Evolutionary conservation across 2,329 filamentous ascomycete species (phyloP).

Genomic region (Myotisia sp.): DNA sequence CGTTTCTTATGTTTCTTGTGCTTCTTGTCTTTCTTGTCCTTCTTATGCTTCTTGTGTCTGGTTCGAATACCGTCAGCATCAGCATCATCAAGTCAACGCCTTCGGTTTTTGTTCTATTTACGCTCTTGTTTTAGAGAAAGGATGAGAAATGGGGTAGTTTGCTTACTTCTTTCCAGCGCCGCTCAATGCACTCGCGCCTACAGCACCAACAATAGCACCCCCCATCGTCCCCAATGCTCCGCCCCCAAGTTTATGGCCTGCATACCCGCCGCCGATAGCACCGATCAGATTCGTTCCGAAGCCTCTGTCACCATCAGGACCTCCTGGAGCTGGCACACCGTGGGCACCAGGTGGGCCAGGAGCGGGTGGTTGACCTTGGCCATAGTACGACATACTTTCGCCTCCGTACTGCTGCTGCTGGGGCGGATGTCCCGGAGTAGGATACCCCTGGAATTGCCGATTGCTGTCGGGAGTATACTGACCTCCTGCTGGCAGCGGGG

Average conservation of each 20-base stretch:
- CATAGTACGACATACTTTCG: slow-evolving; percentile 22
- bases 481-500: slow-evolving; percentile 10
- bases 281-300: slow-evolving; percentile 26
- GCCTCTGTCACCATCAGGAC: slow-evolving; percentile 21
- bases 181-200: slow-evolving; percentile 19
- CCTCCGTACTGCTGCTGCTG: slow-evolving; percentile 17
- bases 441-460: slow-evolving; percentile 11
- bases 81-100: too few species aligned
- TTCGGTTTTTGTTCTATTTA: too few species aligned
- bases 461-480: slow-evolving; percentile 7
- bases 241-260: slow-evolving; percentile 24
- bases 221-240: slow-evolving; percentile 21
- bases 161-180: slow-evolving; percentile 18
- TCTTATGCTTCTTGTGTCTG: slow-evolving; percentile 17
- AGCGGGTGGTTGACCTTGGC: slow-evolving; percentile 6
- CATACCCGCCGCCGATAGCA: slow-evolving; percentile 24
- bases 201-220: slow-evolving; percentile 22
- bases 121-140: too few species aligned
- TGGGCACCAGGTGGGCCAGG: slow-evolving; percentile 1
- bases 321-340: slow-evolving; percentile 7
- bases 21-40: slow-evolving; percentile 17
- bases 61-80: background rate
- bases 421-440: slow-evolving; percentile 17
- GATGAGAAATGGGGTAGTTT: background rate
- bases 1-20: slow-evolving; percentile 12